A percentile compares a stretch with the other conserved stretches of the same genome.
phyloP scores from a whole-genome alignment of 805 yeast genomes.

The Lachancea mirantina region DNA sequence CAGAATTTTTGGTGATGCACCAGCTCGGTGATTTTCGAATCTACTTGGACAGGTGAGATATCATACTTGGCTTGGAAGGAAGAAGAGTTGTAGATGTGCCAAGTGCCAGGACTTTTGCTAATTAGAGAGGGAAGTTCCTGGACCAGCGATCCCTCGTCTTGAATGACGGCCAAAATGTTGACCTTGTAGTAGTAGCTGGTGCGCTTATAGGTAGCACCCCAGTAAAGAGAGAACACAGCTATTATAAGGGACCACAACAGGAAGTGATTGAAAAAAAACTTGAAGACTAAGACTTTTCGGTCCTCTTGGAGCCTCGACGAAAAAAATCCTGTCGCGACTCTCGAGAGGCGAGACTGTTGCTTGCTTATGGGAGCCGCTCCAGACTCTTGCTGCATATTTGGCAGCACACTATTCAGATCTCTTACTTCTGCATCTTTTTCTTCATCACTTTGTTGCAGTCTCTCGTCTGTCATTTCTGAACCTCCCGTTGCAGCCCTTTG shows the following conservation, averaged over 20 bases:
- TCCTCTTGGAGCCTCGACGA: slow-evolving; percentile 14
- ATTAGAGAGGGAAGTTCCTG: slow-evolving; percentile 16
- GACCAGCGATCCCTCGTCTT: slow-evolving; percentile 23
- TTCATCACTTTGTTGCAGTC: too few relatives aligned
- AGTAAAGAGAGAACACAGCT: slow-evolving; percentile 27
- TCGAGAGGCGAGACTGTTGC: slow-evolving; percentile 1
- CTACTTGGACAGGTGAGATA: slow-evolving; percentile 17
- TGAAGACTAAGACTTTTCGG: slow-evolving; percentile 9
- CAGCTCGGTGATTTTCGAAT: slow-evolving; percentile 35
- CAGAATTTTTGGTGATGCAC: slow-evolving; percentile 55
- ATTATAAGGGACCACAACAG: slow-evolving; percentile 20
- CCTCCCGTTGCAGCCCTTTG: too few relatives aligned
- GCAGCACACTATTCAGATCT: too few relatives aligned
- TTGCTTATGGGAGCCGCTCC: too few relatives aligned
- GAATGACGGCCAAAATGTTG: slow-evolving; percentile 29
- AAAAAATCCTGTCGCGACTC: slow-evolving; percentile 15
- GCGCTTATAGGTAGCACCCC: slow-evolving; percentile 34
- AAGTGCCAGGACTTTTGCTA: slow-evolving; percentile 20
- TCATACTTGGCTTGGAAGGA: slow-evolving; percentile 20
- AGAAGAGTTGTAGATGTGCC: slow-evolving; percentile 25
- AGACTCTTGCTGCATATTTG: background rate
- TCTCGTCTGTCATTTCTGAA: too few relatives aligned
- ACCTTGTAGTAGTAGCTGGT: slow-evolving; percentile 19
- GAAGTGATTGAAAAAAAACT: slow-evolving; percentile 13
- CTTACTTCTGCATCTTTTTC: too few relatives aligned